These are phyloP conservation scores for Flaveria robusta DNA, from an alignment of 129 eudicot genomes.

Conservation along the genomic window DNA sequence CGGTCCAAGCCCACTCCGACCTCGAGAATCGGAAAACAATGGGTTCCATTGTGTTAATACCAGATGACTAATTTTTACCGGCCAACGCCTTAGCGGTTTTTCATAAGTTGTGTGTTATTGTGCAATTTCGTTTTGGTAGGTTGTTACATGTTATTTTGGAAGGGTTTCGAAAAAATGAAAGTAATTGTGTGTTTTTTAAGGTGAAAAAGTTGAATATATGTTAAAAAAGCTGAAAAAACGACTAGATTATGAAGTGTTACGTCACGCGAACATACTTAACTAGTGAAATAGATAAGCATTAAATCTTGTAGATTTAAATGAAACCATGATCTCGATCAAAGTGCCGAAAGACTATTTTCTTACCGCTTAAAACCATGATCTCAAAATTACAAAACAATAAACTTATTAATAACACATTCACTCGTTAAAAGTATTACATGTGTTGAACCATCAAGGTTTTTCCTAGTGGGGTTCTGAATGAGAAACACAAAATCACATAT, in stretches of 20 bases:
- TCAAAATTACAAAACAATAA: too few species aligned
- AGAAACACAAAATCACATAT: too few species aligned
- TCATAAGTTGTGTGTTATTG: not conserved
- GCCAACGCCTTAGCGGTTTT: not conserved
- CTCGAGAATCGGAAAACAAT: constrained; percentile 48
- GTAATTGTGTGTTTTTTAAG: not conserved
- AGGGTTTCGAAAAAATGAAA: not conserved
- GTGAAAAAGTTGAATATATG: not conserved
- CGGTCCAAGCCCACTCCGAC: constrained; percentile 56
- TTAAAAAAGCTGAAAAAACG: not conserved
- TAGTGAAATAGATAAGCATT: too few species aligned
- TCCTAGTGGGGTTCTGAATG: too few species aligned
- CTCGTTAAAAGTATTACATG: too few species aligned
- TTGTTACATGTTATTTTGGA: not conserved
- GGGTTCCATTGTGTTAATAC: constrained; percentile 56
- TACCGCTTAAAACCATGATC: too few species aligned
- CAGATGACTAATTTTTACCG: constrained; percentile 22
- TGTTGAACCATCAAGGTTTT: too few species aligned
- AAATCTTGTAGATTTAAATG: too few species aligned
- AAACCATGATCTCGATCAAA: too few species aligned
- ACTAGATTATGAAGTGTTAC: not conserved
- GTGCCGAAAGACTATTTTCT: too few species aligned
- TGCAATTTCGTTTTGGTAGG: not conserved
- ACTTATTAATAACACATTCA: too few species aligned
- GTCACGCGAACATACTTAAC: too few species aligned